Evolutionary conservation across 495 filamentous ascomycete species (phyloP).

Genomic region (Hypoxylon lienhwacheense): DNA sequence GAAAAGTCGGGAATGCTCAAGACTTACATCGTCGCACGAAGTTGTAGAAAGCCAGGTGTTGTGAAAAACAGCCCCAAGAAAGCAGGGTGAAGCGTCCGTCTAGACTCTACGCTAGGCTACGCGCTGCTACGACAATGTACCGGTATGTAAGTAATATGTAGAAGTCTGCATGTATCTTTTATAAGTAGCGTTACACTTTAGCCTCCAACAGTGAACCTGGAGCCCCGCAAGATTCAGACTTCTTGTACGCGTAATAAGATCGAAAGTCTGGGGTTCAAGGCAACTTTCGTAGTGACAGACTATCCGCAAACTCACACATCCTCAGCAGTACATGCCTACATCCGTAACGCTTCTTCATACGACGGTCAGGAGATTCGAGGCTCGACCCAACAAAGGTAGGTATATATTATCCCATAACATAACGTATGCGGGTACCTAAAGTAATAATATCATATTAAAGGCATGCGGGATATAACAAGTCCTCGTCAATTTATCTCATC

Average conservation of each 20-base stretch:
- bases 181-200: constrained; percentile 1
- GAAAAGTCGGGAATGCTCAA: constrained; percentile 10
- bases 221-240: constrained; percentile 28
- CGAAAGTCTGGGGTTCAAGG: constrained; percentile 23
- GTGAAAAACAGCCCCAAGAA: constrained; percentile 4
- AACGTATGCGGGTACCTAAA: too few species aligned
- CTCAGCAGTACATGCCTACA: too few species aligned
- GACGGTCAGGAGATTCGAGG: background rate
- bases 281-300: too few species aligned
- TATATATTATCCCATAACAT: too few species aligned
- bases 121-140: too few species aligned
- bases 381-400: too few species aligned
- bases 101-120: too few species aligned
- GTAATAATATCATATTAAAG: too few species aligned
- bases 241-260: constrained; percentile 20
- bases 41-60: background rate
- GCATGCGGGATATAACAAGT: background rate
- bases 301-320: too few species aligned
- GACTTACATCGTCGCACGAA: background rate
- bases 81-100: too few species aligned
- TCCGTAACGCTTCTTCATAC: constrained; percentile 21
- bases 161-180: too few species aligned
- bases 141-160: too few species aligned
- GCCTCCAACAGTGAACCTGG: constrained; percentile 24
- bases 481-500: constrained; percentile 20